Evolutionary conservation across 2,329 filamentous ascomycete species (phyloP), one percentile per base, ranked within the genome.

Genomic region (Xylariaceae sp.): DNA sequence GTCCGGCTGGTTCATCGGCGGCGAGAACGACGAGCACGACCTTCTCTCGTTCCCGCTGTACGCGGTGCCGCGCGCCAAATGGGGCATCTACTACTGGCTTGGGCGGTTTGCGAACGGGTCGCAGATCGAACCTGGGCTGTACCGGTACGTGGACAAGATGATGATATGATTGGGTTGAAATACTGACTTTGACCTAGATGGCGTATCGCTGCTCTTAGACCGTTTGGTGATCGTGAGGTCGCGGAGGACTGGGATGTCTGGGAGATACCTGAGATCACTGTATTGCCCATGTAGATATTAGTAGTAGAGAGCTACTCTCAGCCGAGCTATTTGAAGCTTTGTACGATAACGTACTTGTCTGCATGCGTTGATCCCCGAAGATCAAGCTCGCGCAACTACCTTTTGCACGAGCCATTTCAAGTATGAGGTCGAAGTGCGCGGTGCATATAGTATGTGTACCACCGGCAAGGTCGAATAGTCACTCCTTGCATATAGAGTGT

Each of bases 191-290:
- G 4, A 22, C 8, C 12, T 37, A 45, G 65, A 4, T 64, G 69
- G 53, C 65, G 67, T 9, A 65, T 70, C 34, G 67, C 67, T 4
- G 65, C 65, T 0, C 49, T 71, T 13, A 56, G 62, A 26, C 66
- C 67, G 1, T 69, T 70, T 22, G 67, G 67, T 1, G 65, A 68
- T 24, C 65, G 63, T 0, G 52, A 60, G 4, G 59, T 67, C 9
- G 60, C 66, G 2, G 64, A 64, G 30, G 66, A 69, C 40, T 71
- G 66, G 68, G 64, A 70, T 28, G 50, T 68, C 33, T 65, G 65
- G 60, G 48, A 61, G 32, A 54, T 59, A 7, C 54, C 59, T 6
- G 56, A 59, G 37, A 59, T 69, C 40, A 55, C 60, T 42, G 54
- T 69, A 9, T 37, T 51, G 34, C 48, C 50, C 30, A 26, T 51